These are phyloP conservation scores for Panaeolus cyanescens DNA, from an alignment of 768 basidiomycete genomes.

Conservation along the genomic window DNA sequence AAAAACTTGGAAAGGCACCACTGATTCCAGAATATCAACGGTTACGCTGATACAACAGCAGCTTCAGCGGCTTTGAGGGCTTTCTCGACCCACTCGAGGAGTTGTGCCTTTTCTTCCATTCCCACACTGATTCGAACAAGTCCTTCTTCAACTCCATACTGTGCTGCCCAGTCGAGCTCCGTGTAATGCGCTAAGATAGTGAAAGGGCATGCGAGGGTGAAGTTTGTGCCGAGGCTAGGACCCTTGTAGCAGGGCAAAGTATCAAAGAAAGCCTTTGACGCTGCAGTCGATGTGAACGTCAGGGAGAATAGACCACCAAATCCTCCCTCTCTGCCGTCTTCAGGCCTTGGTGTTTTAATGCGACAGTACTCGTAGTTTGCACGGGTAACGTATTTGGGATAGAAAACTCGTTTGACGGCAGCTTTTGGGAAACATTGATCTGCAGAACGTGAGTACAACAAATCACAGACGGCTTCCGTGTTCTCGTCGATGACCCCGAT, in stretches of 20 bases:
- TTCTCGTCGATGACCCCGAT: conserved; percentile 79
- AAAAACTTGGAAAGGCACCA: neutral
- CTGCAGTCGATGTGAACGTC: conserved; percentile 70
- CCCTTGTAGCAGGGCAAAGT: conserved; percentile 83
- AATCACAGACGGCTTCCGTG: conserved; percentile 79
- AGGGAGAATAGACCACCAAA: conserved; percentile 89
- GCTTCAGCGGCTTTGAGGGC: conserved; percentile 78
- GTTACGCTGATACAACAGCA: conserved; percentile 5
- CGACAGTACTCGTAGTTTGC: conserved; percentile 74
- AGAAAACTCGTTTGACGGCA: conserved; percentile 82
- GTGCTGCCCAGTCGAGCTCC: conserved; percentile 90
- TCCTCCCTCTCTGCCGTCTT: conserved; percentile 47
- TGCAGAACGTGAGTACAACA: conserved; percentile 62
- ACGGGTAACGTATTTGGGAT: conserved; percentile 81
- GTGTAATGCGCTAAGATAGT: conserved; percentile 88
- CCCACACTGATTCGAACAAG: conserved; percentile 92
- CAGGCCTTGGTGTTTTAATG: conserved; percentile 40
- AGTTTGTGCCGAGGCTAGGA: conserved; percentile 92
- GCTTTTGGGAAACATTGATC: conserved; percentile 37
- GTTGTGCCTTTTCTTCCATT: conserved; percentile 65
- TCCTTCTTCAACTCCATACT: conserved; percentile 81
- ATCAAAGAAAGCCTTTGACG: conserved; percentile 84
- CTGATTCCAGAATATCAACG: neutral
- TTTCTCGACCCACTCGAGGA: conserved; percentile 58
- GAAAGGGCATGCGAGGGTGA: conserved; percentile 93